These are phyloP conservation scores for Usnea hakonensis DNA, from an alignment of 495 filamentous ascomycete species.

Conservation along the genomic window DNA sequence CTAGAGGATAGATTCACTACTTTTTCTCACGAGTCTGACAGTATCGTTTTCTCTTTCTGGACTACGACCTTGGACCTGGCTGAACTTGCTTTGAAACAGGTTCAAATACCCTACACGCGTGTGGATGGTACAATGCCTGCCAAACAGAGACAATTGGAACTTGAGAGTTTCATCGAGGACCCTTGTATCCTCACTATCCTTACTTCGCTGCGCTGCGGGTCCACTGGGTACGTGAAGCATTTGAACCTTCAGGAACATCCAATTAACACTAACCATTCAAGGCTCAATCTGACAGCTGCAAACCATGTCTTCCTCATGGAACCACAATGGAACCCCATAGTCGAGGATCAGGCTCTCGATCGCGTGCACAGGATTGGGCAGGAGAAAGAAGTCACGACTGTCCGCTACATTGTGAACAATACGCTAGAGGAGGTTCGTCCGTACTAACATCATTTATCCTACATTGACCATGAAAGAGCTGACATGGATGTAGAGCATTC, in stretches of 20 bases:
- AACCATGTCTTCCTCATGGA: conserved; percentile 36
- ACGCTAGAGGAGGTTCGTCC: conserved; percentile 27
- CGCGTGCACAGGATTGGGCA: conserved; percentile 30
- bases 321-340: conserved; percentile 30
- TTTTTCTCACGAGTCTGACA: conserved; percentile 14
- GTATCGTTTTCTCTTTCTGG: conserved; percentile 43
- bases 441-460: background rate
- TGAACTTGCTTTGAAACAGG: conserved; percentile 28
- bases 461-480: background rate
- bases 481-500: conserved; percentile 4
- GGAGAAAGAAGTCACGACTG: conserved; percentile 23
- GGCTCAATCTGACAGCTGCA: conserved; percentile 22
- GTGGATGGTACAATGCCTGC: conserved; percentile 40
- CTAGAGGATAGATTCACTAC: conserved; percentile 26
- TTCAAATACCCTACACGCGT: conserved; percentile 27
- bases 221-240: conserved; percentile 11
- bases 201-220: conserved; percentile 36
- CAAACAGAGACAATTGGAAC: conserved; percentile 28
- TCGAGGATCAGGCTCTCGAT: conserved; percentile 29
- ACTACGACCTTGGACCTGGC: conserved; percentile 37
- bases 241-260: background rate
- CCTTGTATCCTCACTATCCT: conserved; percentile 28
- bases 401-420: conserved; percentile 25
- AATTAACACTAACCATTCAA: conserved; percentile 8
- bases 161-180: conserved; percentile 31